Conservation (phyloP, 2,329 filamentous ascomycete genomes). For the Catunica adiposa region DNA sequence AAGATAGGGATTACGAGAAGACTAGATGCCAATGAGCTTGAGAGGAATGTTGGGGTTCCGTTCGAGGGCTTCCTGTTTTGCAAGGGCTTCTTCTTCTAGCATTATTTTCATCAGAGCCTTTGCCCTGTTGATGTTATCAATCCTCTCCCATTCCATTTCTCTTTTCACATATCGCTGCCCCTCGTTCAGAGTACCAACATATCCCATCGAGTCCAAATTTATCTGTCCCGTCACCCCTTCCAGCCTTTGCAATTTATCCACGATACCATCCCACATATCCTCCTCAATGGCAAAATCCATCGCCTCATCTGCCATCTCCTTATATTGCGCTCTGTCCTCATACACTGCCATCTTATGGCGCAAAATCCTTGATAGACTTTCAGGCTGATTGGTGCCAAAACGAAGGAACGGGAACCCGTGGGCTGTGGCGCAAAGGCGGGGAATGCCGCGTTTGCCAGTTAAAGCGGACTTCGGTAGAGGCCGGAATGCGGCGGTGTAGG, state of each 20-base stretch:
- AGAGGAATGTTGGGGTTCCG: constrained; percentile 7
- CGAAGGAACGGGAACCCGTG: constrained; percentile 48
- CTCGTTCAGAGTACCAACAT: constrained; percentile 16
- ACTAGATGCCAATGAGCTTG: constrained; percentile 7
- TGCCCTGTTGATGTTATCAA: constrained; percentile 27
- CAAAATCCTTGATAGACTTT: constrained; percentile 40
- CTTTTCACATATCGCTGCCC: constrained; percentile 33
- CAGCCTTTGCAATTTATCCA: constrained; percentile 19
- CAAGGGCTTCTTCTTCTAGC: constrained; percentile 23
- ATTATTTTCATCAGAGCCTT: constrained; percentile 26
- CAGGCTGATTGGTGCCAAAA: constrained; percentile 47
- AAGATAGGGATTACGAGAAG: background rate
- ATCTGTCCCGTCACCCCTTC: background rate
- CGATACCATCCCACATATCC: constrained; percentile 32
- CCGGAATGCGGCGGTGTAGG: constrained; percentile 31
- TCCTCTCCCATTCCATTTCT: constrained; percentile 20
- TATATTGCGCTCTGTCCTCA: constrained; percentile 23
- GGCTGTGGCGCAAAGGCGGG: constrained; percentile 36
- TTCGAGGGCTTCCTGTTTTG: constrained; percentile 19
- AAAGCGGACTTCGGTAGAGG: constrained; percentile 35
- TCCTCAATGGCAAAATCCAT: constrained; percentile 22
- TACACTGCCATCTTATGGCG: constrained; percentile 31
- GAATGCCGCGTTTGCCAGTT: constrained; percentile 35
- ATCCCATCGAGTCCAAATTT: background rate
- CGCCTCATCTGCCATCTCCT: constrained; percentile 25